phyloP scores from a whole-genome alignment of 2,329 filamentous ascomycete species.

The Talaromyces rugulosus region DNA sequence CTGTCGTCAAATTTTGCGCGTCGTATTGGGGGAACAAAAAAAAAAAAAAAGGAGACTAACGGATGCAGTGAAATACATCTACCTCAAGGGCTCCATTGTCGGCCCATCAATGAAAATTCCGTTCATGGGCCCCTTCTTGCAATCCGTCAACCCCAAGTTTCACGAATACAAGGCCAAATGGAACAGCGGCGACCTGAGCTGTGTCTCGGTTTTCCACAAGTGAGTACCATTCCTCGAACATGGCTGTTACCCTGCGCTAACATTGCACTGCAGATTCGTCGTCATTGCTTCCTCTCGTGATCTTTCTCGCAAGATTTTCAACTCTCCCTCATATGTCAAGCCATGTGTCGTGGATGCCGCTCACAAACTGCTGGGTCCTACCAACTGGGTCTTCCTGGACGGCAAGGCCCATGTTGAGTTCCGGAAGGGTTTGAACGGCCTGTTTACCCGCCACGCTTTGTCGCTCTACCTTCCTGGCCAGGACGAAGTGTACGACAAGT shows the following conservation, averaged over 20 bases:
- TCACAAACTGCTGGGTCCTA: conserved; percentile 83
- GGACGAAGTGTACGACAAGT: conserved; percentile 84
- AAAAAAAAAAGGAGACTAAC: neutral
- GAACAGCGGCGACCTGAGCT: conserved; percentile 85
- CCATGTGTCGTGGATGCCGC: conserved; percentile 94
- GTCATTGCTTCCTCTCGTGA: conserved; percentile 94
- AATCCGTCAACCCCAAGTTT: conserved; percentile 90
- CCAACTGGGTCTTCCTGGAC: conserved; percentile 97
- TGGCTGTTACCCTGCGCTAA: neutral
- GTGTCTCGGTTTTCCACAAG: conserved; percentile 99
- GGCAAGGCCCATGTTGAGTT: conserved; percentile 94
- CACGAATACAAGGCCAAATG: conserved; percentile 89
- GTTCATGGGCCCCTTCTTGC: conserved; percentile 91
- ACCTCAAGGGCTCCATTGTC: conserved; percentile 69
- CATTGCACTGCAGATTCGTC: conserved; percentile 65
- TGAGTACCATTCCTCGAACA: conserved; percentile 42
- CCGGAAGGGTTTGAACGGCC: conserved; percentile 89
- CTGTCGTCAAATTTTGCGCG: neutral
- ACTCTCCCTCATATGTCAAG: conserved; percentile 86
- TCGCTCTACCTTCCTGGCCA: conserved; percentile 85
- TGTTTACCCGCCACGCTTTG: conserved; percentile 89
- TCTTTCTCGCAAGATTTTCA: conserved; percentile 94
- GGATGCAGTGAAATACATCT: conserved; percentile 65
- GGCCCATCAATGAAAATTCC: conserved; percentile 73
- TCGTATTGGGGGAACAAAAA: neutral